These are phyloP conservation scores for Aspergillus sp. DNA, from an alignment of 2,329 filamentous ascomycete genomes.

Conservation along the genomic window DNA sequence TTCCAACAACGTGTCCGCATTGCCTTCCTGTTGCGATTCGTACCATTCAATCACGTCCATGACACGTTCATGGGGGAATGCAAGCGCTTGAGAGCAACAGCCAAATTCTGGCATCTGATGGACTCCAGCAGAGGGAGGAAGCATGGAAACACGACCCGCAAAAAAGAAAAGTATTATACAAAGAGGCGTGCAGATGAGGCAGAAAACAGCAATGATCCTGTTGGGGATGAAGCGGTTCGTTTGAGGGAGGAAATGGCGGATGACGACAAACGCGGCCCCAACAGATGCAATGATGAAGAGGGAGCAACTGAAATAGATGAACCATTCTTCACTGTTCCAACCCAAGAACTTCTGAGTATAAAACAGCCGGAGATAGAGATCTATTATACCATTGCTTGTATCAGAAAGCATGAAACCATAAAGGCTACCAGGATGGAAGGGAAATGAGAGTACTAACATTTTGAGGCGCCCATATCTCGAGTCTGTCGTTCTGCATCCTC, in stretches of 20 bases:
- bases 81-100: slow-evolving; percentile 38
- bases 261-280: slow-evolving; percentile 1
- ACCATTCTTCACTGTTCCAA: slow-evolving; percentile 37
- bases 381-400: slow-evolving; percentile 15
- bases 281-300: slow-evolving; percentile 11
- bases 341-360: slow-evolving; percentile 38
- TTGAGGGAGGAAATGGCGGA: slow-evolving; percentile 5
- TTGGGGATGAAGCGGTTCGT: slow-evolving; percentile 10
- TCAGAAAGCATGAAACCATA: slow-evolving; percentile 16
- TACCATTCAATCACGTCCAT: slow-evolving; percentile 4
- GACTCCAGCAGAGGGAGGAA: slow-evolving; percentile 27
- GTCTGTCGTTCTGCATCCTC: no score
- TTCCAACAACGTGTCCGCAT: slow-evolving; percentile 9
- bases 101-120: slow-evolving; percentile 34
- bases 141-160: slow-evolving; percentile 33
- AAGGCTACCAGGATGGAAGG: slow-evolving; percentile 28
- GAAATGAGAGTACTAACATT: slow-evolving; percentile 4
- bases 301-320: slow-evolving; percentile 25
- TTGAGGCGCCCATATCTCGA: no score
- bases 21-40: not conserved
- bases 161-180: slow-evolving; percentile 32
- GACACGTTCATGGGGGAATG: slow-evolving; percentile 27
- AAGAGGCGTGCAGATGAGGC: slow-evolving; percentile 19
- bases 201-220: slow-evolving; percentile 15
- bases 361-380: slow-evolving; percentile 38